Evolutionary conservation across 139 green algal species (phyloP).

Genomic region (Chlorella sp.): DNA sequence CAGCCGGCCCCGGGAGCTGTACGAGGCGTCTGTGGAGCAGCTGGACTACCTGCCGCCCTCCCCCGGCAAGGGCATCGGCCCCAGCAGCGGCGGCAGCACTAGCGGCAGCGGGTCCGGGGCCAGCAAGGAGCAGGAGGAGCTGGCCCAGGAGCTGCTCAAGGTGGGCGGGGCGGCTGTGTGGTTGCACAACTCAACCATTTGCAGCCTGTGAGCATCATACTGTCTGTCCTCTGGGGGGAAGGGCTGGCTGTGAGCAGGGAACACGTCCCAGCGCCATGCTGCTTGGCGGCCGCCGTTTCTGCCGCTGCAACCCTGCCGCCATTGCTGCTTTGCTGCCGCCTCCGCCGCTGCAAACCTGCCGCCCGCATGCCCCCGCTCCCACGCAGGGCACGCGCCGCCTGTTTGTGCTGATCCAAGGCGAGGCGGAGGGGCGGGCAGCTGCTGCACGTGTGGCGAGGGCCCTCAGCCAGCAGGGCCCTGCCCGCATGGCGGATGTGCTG

Average conservation of each 20-base stretch:
- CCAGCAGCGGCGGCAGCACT: neutral
- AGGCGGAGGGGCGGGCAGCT: conserved; percentile 8
- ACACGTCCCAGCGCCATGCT: too few relatives aligned
- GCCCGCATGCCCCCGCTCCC: too few relatives aligned
- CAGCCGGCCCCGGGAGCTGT: conserved; percentile 1
- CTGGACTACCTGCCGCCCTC: conserved; percentile 31
- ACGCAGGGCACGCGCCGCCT: conserved; percentile 37
- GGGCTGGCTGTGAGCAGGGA: too few relatives aligned
- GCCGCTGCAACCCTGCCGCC: too few relatives aligned
- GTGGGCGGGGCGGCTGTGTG: neutral
- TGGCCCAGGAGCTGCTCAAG: conserved; percentile 34
- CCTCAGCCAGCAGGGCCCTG: conserved; percentile 28
- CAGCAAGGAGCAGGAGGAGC: conserved; percentile 24
- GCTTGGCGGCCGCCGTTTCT: too few relatives aligned
- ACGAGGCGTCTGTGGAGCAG: conserved; percentile 32
- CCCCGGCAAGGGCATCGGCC: neutral
- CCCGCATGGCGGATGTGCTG: conserved; percentile 34
- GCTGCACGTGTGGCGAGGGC: conserved; percentile 9
- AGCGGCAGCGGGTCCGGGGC: neutral
- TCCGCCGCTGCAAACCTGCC: neutral
- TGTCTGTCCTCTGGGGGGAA: too few relatives aligned
- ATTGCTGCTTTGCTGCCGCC: neutral
- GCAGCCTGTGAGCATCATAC: too few relatives aligned
- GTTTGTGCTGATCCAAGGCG: conserved; percentile 32
- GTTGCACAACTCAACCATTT: too few relatives aligned